Evolutionary conservation across 2,329 filamentous ascomycete genomes (phyloP), one percentile per base, ranked within the genome.

Genomic region (Penicillium griseofulvum): DNA sequence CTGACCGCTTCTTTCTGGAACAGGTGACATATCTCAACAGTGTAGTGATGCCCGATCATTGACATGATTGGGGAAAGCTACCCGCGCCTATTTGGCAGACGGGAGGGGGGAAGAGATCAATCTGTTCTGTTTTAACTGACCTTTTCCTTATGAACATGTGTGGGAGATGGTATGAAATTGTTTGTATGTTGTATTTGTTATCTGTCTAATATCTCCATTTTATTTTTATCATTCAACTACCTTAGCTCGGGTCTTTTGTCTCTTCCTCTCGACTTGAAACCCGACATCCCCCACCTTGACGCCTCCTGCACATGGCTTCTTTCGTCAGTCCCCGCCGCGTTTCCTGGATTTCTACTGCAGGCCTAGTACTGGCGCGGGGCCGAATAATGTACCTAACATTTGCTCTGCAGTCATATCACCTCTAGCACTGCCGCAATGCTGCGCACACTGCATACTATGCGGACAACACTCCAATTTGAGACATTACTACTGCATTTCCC

Each of bases 11-110:
- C 56, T 66, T 52, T 53, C 51, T 48, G 55, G 38, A 54, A 61
- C 63, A 90, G 87, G 78, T 91, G 50, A 83, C 85, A 29, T 89
- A 88, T 71, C 71, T 91, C 57, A 91, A 91, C 66, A 83, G 80
- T 55, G 80, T 89, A 41, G 86, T 90, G 55, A 89, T 89, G 87
- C 88, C 88, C 3, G 88, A 91, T 67, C 80, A 49, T 42, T 63
- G 57, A 56, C 4, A 22, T 22, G 49, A 55, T 55, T 52, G 38
- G 43, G 29, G 38, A 42, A 28, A 43, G 24, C 24, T 38, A 49
- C 44, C 37, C 37, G 51, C 45, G 45, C 11, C 37, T 49, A 54
- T 31, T 29, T 42, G 37, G 29, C 19, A 36, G 42, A 49, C 22
- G 22, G 22, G 22, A 11, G 45, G 16, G 9, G 42, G 36, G 11